Evolutionary conservation across 1,139 yeast genomes (phyloP).

Genomic region (Yamadazyma pseudoaaseri): DNA sequence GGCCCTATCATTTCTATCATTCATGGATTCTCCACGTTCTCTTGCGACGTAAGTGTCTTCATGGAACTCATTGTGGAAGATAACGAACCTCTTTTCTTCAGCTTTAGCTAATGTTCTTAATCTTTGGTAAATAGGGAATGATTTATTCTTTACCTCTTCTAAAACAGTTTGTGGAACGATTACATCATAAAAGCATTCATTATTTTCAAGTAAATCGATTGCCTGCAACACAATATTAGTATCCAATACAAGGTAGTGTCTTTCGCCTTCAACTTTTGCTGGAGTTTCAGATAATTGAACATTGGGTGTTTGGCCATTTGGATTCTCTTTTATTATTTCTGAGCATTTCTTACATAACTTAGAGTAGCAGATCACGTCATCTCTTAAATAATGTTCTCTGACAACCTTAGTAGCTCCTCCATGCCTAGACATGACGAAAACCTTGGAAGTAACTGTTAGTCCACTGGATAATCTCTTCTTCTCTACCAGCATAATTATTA

Average conservation of each 20-base stretch:
- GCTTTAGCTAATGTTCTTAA: constrained; percentile 73
- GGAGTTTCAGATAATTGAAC: constrained; percentile 55
- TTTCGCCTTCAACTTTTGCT: constrained; percentile 28
- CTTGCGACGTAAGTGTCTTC: constrained; percentile 69
- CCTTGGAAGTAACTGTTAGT: constrained; percentile 79
- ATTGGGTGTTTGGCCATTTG: constrained; percentile 50
- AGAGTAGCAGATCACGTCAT: constrained; percentile 90
- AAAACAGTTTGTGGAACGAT: constrained; percentile 91
- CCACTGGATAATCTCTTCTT: constrained; percentile 52
- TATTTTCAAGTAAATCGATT: constrained; percentile 82
- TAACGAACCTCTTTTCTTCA: constrained; percentile 81
- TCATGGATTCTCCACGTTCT: constrained; percentile 66
- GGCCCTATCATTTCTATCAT: constrained; percentile 91
- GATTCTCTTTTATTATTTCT: constrained; percentile 52
- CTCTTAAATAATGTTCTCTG: constrained; percentile 88
- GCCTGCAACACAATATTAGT: constrained; percentile 88
- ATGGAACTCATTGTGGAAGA: constrained; percentile 90
- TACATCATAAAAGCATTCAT: constrained; percentile 79
- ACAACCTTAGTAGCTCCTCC: constrained; percentile 92
- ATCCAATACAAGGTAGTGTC: constrained; percentile 80
- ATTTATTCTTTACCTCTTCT: constrained; percentile 87
- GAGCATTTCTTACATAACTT: constrained; percentile 65
- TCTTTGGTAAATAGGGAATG: constrained; percentile 86
- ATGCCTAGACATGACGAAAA: constrained; percentile 84
- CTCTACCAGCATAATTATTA: constrained; percentile 4